A percentile compares a stretch with the other conserved stretches of the same genome.
Conservation (phyloP, 345 rosid genomes). For the Pistacia integerrima region DNA sequence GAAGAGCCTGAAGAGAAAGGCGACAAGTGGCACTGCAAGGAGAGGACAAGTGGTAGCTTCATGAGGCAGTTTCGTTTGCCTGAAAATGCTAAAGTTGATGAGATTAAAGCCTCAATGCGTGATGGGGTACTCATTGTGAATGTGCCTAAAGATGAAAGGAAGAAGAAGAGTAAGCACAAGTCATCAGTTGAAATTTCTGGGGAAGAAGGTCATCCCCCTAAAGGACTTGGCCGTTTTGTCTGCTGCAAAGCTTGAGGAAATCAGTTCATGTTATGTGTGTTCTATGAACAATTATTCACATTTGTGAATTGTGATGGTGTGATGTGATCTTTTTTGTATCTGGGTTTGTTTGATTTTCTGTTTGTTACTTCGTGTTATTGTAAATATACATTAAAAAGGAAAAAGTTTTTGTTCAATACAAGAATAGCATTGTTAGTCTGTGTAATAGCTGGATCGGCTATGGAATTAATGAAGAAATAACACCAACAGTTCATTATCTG, state of each 20-base stretch:
- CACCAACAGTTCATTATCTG: too few species aligned
- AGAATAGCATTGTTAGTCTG: too few species aligned
- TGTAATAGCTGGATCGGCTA: too few species aligned
- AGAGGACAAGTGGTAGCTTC: constrained; percentile 22
- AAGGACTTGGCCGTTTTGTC: constrained; percentile 38
- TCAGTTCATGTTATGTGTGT: not conserved
- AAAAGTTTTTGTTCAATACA: too few species aligned
- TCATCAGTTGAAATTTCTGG: constrained; percentile 24
- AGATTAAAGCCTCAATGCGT: constrained; percentile 41
- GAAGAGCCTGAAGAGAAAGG: constrained; percentile 25
- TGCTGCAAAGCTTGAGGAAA: constrained; percentile 40
- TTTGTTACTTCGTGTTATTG: too few species aligned
- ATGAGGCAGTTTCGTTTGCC: constrained; percentile 39
- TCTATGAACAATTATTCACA: not conserved
- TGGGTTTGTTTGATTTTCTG: not conserved
- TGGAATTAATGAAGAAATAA: too few species aligned
- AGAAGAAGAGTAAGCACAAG: constrained; percentile 5
- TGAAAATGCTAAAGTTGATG: constrained; percentile 35
- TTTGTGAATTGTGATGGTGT: not conserved
- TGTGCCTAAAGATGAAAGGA: constrained; percentile 28
- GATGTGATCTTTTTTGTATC: not conserved
- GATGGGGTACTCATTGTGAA: constrained; percentile 37
- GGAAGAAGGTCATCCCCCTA: constrained; percentile 15
- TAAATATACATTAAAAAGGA: too few species aligned
- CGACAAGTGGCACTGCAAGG: constrained; percentile 44